These are phyloP conservation scores for Kwoniella pini DNA, from an alignment of 768 basidiomycete species.

Conservation along the genomic window DNA sequence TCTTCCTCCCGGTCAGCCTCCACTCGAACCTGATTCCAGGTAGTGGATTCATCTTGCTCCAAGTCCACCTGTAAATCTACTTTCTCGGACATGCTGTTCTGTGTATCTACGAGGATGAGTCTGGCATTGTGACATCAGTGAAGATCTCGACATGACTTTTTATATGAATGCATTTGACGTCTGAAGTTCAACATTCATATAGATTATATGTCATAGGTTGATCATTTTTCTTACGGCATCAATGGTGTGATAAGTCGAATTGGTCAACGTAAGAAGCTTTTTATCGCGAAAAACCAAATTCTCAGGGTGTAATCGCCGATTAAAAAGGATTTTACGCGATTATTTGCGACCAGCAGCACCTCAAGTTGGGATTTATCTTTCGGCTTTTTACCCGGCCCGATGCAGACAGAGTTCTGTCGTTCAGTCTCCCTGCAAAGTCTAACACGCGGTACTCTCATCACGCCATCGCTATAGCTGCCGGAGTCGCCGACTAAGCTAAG, in stretches of 20 bases:
- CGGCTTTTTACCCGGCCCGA: too few species aligned
- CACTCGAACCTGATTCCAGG: conserved; percentile 12
- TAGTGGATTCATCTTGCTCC: neutral
- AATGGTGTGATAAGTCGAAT: conserved; percentile 13
- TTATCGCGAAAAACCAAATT: neutral
- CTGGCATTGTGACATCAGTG: too few species aligned
- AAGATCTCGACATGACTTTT: too few species aligned
- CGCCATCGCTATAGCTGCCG: neutral
- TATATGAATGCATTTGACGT: too few species aligned
- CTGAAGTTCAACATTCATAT: too few species aligned
- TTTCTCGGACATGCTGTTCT: conserved; percentile 9
- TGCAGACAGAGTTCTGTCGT: too few species aligned
- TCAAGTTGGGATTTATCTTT: too few species aligned
- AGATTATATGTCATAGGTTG: conserved; percentile 4
- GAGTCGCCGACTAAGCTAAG: neutral
- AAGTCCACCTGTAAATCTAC: neutral
- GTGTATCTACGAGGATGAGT: neutral
- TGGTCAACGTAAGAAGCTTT: neutral
- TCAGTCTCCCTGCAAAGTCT: too few species aligned
- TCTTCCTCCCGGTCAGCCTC: conserved; percentile 33
- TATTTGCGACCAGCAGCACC: too few species aligned
- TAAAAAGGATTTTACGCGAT: neutral
- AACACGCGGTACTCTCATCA: too few species aligned
- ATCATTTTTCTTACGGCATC: too few species aligned
- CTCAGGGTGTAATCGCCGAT: neutral